Evolutionary conservation across 257 asterid genomes (phyloP), one percentile per base, ranked within the genome.

Genomic region (Jacaranda copaia): DNA sequence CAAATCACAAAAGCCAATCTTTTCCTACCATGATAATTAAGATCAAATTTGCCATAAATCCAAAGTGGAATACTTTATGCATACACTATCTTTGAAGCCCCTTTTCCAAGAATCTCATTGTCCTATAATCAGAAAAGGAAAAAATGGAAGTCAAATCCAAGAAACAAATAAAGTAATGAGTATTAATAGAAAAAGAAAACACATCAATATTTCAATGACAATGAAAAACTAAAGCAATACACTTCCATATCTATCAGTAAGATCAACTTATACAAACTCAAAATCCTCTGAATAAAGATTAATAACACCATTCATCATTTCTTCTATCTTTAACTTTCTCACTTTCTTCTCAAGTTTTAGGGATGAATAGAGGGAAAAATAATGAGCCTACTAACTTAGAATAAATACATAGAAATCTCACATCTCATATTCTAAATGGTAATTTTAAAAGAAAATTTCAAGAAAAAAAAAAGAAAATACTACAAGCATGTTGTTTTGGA

Each of bases 171-270:
- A 19, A 75, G 35, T 2, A 25, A 25, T 25, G 1, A 25, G 2
- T 12, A 75, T 19, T 8, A 8, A 84, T 39, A 64, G 16, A 8
- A 35, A 75, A 19, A 49, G 61, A 63, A 25, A 62, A 72, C 9
- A 59, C 5, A 73, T 20, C 38, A 61, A 45, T 57, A 82, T 69
- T 38, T 11, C 76, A 36, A 45, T 48, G 12, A 8, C 25, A 49
- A 5, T 19, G 6, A 16, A 68, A 73, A 62, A 45, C 12, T 49
- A 69, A 16, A 40, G 36, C 86, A 77, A 25, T 84, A 94, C 98
- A 92, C 97, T 92, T 84, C 95, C 97, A 82, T 94, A 94, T 94
- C 98, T 91, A 36, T 96, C 98, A 69, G 92, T 88, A n/a, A 98
- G 98, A 87, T 94, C 98, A 86, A 90, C 93, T 83, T 94, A 98